Evolutionary conservation across 1,284 basidiomycete species (phyloP).

Genomic region (Cutaneotrichosporon sp.): DNA sequence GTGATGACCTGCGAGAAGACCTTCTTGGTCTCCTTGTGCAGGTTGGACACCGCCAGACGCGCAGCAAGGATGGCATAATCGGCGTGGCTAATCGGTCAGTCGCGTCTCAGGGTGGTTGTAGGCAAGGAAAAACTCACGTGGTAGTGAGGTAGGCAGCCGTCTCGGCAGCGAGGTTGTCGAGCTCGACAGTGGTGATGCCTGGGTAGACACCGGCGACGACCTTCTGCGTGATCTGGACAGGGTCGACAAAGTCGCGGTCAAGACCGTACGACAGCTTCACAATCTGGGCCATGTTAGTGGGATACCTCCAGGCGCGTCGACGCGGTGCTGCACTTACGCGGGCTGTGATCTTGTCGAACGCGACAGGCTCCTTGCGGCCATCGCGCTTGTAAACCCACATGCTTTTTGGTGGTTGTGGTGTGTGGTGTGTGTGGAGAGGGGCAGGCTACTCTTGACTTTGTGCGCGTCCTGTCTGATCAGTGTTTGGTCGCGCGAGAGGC

Average conservation of each 20-base stretch:
- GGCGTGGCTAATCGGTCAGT: conserved; percentile 58
- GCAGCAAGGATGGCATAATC: conserved; percentile 98
- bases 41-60: conserved; percentile 86
- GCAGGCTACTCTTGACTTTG: not conserved
- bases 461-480: not conserved
- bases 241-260: conserved; percentile 86
- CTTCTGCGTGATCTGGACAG: conserved; percentile 92
- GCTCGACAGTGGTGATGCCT: conserved; percentile 86
- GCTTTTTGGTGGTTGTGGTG: conserved; percentile 26
- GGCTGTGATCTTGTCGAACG: conserved; percentile 37
- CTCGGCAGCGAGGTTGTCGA: conserved; percentile 93
- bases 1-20: conserved; percentile 86
- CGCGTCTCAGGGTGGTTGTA: conserved; percentile 71
- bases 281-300: conserved; percentile 54
- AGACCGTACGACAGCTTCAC: conserved; percentile 96
- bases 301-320: not conserved
- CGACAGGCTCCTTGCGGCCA: conserved; percentile 45
- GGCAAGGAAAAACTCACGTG: conserved; percentile 2
- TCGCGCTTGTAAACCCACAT: conserved; percentile 48
- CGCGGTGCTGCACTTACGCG: conserved; percentile 8
- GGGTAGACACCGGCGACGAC: conserved; percentile 93
- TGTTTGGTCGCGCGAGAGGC: not conserved
- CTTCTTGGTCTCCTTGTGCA: conserved; percentile 99
- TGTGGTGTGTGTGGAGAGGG: not conserved
- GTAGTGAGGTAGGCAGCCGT: conserved; percentile 97